phyloP scores from a whole-genome alignment of 345 rosid genomes.

The Anacardium occidentale region DNA sequence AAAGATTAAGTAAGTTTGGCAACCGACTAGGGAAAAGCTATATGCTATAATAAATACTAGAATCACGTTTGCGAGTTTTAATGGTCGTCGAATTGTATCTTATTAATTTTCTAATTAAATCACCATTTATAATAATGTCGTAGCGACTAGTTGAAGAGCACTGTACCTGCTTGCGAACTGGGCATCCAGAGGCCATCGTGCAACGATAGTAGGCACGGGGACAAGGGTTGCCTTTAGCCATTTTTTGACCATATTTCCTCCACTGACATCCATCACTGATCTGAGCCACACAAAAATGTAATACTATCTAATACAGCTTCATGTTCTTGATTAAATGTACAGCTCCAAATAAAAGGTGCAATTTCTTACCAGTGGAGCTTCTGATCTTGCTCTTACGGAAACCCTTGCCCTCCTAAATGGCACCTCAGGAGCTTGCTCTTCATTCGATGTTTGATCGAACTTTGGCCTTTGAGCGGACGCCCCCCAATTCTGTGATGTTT shows the following conservation, averaged over 20 bases:
- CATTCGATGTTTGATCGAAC: conserved; percentile 41
- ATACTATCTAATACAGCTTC: neutral
- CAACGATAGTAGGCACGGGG: conserved; percentile 95
- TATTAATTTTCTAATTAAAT: too few relatives aligned
- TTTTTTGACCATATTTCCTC: conserved; percentile 96
- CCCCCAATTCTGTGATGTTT: conserved; percentile 41
- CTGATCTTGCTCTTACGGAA: conserved; percentile 55
- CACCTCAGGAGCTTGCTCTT: conserved; percentile 43
- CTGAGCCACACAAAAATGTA: conserved; percentile 28
- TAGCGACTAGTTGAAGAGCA: neutral
- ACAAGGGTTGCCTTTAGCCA: conserved; percentile 86
- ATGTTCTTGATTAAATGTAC: neutral
- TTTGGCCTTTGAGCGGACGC: conserved; percentile 46
- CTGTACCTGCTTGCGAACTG: conserved; percentile 87
- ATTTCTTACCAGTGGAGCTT: conserved; percentile 47
- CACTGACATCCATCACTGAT: conserved; percentile 90
- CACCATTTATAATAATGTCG: too few relatives aligned
- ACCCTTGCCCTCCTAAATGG: conserved; percentile 61
- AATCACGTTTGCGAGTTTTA: neutral
- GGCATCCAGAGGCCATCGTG: conserved; percentile 68
- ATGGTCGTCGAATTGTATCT: too few relatives aligned
- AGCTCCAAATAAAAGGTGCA: neutral
- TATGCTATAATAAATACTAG: too few relatives aligned
- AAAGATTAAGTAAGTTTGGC: neutral
- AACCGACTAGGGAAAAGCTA: neutral